phyloP scores from a whole-genome alignment of 371 early-diverging fungal species.

The Saksenaea vasiformis region DNA sequence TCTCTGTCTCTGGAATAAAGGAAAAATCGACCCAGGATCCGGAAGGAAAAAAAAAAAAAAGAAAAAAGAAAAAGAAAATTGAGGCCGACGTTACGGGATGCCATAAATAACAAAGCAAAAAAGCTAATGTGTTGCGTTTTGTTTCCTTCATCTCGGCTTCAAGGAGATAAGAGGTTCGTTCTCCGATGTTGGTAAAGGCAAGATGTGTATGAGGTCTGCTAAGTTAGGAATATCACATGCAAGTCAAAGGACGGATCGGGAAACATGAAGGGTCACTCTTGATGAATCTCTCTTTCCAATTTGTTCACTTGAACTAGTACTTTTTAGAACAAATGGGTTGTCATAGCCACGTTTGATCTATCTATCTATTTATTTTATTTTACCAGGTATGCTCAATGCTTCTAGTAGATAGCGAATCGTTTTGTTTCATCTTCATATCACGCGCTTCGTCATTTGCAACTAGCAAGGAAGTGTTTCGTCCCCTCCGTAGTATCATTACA shows the following conservation, averaged over 20 bases:
- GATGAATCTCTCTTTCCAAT: not conserved
- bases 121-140: not conserved
- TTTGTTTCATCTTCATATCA: too few relatives aligned
- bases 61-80: not conserved
- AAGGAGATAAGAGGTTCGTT: slow-evolving; percentile 5
- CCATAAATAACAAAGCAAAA: not conserved
- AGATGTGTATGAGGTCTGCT: not conserved
- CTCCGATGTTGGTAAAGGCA: not conserved
- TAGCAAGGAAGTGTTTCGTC: too few relatives aligned
- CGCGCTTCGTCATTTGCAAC: too few relatives aligned
- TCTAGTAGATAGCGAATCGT: not conserved
- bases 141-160: not conserved
- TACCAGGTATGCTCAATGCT: not conserved
- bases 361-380: not conserved
- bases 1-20: too few relatives aligned
- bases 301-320: not conserved
- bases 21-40: too few relatives aligned
- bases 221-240: not conserved
- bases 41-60: not conserved
- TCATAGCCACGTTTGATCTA: too few relatives aligned
- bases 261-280: not conserved
- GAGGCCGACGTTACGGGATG: not conserved
- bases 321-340: not conserved
- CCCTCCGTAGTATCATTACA: too few relatives aligned
- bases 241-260: slow-evolving; percentile 3